Evolutionary conservation across 2,329 filamentous ascomycete genomes (phyloP).

Genomic region (Pseudogymnoascus sp.): DNA sequence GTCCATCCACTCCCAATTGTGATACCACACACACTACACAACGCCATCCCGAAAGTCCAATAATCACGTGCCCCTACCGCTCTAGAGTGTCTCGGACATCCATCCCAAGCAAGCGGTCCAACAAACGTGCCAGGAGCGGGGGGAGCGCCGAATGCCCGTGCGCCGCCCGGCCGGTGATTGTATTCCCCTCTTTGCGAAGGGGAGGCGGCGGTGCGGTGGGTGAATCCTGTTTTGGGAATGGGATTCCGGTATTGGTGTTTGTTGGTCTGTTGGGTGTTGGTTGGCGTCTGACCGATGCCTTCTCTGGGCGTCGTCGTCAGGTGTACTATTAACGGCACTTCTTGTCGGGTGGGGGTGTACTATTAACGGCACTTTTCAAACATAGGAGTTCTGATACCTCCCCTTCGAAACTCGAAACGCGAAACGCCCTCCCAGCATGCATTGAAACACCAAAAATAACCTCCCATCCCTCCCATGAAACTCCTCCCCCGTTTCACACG

Average conservation of each 20-base stretch:
- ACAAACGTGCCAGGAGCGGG: background rate
- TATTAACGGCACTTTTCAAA: no score
- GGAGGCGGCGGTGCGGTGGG: no score
- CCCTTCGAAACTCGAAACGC: no score
- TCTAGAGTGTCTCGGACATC: background rate
- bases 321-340: no score
- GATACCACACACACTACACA: background rate
- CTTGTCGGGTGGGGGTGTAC: no score
- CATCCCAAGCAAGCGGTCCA: background rate
- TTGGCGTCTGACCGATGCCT: no score
- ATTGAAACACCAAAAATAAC: background rate
- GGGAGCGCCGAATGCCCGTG: background rate
- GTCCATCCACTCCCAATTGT: background rate
- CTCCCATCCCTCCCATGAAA: background rate
- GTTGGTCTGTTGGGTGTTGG: no score
- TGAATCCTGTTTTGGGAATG: background rate
- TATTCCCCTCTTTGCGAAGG: no score
- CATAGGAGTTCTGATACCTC: no score
- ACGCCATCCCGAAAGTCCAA: background rate
- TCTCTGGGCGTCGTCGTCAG: no score
- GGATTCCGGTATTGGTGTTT: background rate
- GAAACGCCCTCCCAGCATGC: background rate
- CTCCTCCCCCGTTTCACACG: background rate
- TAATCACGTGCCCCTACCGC: background rate
- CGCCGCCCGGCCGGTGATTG: no score